A percentile compares a stretch with the other conserved stretches of the same genome.
These are phyloP conservation scores for Tympanopsis confertula DNA, from an alignment of 2,329 filamentous ascomycete species.

Conservation along the genomic window DNA sequence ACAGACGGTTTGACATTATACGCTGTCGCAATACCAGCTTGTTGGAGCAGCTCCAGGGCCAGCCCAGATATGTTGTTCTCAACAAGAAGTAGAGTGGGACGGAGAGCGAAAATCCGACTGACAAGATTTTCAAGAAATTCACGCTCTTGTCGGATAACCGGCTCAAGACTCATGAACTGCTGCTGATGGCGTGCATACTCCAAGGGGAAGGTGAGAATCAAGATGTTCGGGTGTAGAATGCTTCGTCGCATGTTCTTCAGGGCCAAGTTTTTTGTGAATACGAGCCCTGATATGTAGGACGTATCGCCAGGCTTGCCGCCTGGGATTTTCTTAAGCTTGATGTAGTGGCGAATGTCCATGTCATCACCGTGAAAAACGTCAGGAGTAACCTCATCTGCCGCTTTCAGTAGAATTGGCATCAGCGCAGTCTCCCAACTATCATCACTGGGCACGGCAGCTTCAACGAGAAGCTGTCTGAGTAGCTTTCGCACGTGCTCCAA, in stretches of 20 bases:
- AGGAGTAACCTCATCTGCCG: conserved; percentile 87
- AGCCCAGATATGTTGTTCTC: conserved; percentile 87
- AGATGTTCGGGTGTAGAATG: conserved; percentile 72
- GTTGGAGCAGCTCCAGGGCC: conserved; percentile 75
- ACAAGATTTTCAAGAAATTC: conserved; percentile 89
- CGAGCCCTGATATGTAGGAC: conserved; percentile 88
- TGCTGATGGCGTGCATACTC: conserved; percentile 88
- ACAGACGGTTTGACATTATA: conserved; percentile 97
- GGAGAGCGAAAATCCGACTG: conserved; percentile 75
- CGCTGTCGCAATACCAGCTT: conserved; percentile 81
- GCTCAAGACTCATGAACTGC: conserved; percentile 96
- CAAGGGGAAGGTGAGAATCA: conserved; percentile 88
- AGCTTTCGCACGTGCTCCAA: conserved; percentile 78
- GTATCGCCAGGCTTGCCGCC: conserved; percentile 84
- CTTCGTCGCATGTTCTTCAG: conserved; percentile 90
- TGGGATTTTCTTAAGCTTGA: conserved; percentile 93
- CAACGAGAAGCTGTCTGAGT: conserved; percentile 70
- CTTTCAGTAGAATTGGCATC: conserved; percentile 78
- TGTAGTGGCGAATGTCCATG: conserved; percentile 94
- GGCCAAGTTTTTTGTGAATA: conserved; percentile 94
- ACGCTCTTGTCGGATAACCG: conserved; percentile 90
- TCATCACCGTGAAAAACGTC: conserved; percentile 83
- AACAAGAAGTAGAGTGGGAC: conserved; percentile 78
- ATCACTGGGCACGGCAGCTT: conserved; percentile 61
- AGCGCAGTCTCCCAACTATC: conserved; percentile 81